Conservation (phyloP, 2,329 filamentous ascomycete species). For the Sporothrix globosa region DNA sequence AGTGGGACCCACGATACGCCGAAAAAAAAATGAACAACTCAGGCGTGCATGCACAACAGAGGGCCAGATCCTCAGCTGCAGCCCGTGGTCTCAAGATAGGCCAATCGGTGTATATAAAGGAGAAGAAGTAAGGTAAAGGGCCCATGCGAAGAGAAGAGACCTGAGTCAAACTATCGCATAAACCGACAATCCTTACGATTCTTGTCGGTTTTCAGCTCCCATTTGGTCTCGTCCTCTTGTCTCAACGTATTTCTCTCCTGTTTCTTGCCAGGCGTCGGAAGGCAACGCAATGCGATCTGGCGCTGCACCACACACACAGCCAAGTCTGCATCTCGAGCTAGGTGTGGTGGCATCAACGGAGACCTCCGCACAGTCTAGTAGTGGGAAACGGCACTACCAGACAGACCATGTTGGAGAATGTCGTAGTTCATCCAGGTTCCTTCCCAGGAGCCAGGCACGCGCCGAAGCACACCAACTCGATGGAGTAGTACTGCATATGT, state of each 20-base stretch:
- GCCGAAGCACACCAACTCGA: not conserved
- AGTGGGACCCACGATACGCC: slow-evolving; percentile 18
- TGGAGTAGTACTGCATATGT: not conserved
- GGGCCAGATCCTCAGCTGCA: slow-evolving; percentile 10
- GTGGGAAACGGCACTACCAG: not conserved
- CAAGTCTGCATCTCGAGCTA: not conserved
- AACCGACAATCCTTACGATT: not conserved
- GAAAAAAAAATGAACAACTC: not conserved
- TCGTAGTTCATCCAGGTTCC: slow-evolving; percentile 11
- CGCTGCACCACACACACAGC: not conserved
- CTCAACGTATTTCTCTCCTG: not conserved
- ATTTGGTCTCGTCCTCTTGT: not conserved
- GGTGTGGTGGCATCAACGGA: slow-evolving; percentile 5
- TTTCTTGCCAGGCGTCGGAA: not conserved
- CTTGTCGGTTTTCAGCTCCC: not conserved
- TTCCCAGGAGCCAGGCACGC: slow-evolving; percentile 17
- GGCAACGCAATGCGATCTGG: not conserved
- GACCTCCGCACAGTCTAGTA: not conserved
- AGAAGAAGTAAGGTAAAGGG: too few species aligned
- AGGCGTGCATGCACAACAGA: slow-evolving; percentile 2
- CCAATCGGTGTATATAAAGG: not conserved
- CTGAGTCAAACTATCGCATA: too few species aligned
- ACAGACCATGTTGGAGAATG: slow-evolving; percentile 15
- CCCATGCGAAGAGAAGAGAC: too few species aligned
- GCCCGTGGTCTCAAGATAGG: not conserved